Conservation (phyloP, 2,329 filamentous ascomycete species). For the Beauveria varroae region DNA sequence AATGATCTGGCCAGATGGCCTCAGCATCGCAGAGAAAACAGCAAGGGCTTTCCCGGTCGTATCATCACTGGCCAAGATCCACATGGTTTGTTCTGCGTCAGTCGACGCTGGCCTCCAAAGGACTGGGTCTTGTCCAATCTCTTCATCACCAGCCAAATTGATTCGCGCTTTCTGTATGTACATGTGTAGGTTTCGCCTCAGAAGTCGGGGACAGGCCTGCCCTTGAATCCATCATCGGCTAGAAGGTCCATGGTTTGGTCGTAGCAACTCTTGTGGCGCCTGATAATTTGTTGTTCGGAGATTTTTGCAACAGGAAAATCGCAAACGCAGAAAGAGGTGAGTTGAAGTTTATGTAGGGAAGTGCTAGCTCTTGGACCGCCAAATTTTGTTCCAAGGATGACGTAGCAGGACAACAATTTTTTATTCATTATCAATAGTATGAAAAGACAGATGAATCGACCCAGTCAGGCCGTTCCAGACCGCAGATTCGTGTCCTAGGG, state of each 20-base stretch:
- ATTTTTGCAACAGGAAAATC: neutral
- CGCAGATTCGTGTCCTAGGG: neutral
- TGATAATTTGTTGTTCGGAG: neutral
- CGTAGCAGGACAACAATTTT: too few species aligned
- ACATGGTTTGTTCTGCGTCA: neutral
- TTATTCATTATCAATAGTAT: too few species aligned
- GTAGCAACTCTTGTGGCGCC: neutral
- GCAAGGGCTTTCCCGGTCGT: neutral
- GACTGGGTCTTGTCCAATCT: neutral
- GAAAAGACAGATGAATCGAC: neutral
- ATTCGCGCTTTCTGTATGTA: neutral
- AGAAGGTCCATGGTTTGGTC: neutral
- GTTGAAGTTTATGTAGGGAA: neutral
- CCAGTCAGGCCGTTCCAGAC: neutral
- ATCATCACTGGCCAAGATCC: neutral
- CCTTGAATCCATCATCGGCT: neutral
- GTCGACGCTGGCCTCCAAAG: neutral
- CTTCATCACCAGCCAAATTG: neutral
- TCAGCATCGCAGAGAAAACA: neutral
- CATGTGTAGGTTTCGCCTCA: neutral
- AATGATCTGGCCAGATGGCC: neutral
- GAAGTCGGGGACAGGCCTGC: neutral
- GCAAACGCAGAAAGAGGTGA: neutral
- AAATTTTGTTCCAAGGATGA: too few species aligned
- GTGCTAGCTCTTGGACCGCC: too few species aligned